These are phyloP conservation scores for Cupressus sempervirens DNA, from an alignment of 75 land plant genomes.

Conservation along the genomic window DNA sequence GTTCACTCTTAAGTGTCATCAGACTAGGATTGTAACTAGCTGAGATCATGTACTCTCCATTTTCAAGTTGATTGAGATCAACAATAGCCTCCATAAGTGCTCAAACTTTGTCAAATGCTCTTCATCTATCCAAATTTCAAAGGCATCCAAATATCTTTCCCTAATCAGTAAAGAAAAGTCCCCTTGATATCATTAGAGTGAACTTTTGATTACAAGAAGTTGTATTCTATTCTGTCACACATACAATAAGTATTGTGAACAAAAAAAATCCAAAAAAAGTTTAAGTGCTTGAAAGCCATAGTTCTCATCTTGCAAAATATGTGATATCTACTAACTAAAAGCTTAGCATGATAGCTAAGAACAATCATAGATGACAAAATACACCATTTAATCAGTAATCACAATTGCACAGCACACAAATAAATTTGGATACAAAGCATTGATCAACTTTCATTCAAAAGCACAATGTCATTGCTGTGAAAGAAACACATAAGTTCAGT, in stretches of 20 bases:
- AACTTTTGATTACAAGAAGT: slow-evolving; percentile 62
- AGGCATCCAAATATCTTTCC: slow-evolving; percentile 44
- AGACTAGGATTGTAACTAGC: too few species aligned
- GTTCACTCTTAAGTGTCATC: too few species aligned
- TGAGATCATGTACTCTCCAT: too few species aligned
- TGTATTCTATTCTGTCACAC: slow-evolving; percentile 77
- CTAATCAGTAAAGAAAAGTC: slow-evolving; percentile 60
- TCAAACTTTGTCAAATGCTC: slow-evolving; percentile 75
- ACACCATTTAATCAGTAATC: neutral
- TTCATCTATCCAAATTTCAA: slow-evolving; percentile 55
- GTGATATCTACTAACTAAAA: neutral
- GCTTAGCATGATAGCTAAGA: neutral
- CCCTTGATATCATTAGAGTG: slow-evolving; percentile 65
- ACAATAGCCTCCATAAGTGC: slow-evolving; percentile 80
- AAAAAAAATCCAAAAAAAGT: neutral
- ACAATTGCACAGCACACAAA: neutral
- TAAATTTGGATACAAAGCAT: neutral
- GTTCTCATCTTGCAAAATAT: neutral
- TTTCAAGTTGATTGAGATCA: slow-evolving; percentile 88
- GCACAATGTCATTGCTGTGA: neutral
- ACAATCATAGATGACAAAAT: neutral
- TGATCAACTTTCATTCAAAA: neutral
- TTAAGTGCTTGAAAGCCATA: neutral
- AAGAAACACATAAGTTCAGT: neutral
- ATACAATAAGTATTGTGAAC: neutral